A percentile compares a stretch with the other conserved stretches of the same genome.
These are phyloP conservation scores for Yamadazyma endophytica DNA, from an alignment of 805 yeast genomes.

Conservation along the genomic window DNA sequence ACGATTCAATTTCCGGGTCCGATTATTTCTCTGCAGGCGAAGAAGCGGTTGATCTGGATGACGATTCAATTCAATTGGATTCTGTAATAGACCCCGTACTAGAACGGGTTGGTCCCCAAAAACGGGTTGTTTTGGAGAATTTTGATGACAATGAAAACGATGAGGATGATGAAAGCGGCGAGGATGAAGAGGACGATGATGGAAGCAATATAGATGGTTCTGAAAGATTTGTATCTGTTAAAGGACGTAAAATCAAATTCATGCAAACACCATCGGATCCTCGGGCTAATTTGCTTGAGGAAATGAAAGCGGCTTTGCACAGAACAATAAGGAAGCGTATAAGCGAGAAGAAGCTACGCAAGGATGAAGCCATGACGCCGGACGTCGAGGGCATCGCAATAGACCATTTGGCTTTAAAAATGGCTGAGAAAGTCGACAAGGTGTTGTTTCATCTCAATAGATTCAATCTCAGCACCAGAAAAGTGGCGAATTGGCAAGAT, in stretches of 20 bases:
- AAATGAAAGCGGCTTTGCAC: slow-evolving; percentile 11
- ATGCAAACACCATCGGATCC: slow-evolving; percentile 2
- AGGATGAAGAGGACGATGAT: too few species aligned
- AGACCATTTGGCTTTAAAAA: slow-evolving; percentile 4
- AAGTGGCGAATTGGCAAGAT: slow-evolving; percentile 24
- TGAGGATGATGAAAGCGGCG: too few species aligned
- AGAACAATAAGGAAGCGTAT: slow-evolving; percentile 5
- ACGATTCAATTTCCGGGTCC: too few species aligned
- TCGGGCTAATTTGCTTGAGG: slow-evolving; percentile 7
- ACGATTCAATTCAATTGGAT: too few species aligned
- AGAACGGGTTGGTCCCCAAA: neutral
- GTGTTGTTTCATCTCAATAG: slow-evolving; percentile 8
- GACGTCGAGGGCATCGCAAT: slow-evolving; percentile 3
- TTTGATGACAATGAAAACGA: neutral
- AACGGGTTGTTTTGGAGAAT: slow-evolving; percentile 4
- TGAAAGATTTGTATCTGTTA: too few species aligned
- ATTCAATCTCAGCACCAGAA: slow-evolving; percentile 1
- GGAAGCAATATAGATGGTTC: too few species aligned
- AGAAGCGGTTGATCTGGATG: neutral
- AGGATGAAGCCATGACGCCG: slow-evolving; percentile 4
- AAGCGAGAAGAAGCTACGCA: neutral
- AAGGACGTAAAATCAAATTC: neutral
- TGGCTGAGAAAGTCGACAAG: slow-evolving; percentile 5
- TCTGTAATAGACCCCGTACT: too few species aligned
- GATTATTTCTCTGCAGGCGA: slow-evolving; percentile 2